These are phyloP conservation scores for Mortierella sp. DNA, from an alignment of 371 early-diverging fungal species.

Conservation along the genomic window DNA sequence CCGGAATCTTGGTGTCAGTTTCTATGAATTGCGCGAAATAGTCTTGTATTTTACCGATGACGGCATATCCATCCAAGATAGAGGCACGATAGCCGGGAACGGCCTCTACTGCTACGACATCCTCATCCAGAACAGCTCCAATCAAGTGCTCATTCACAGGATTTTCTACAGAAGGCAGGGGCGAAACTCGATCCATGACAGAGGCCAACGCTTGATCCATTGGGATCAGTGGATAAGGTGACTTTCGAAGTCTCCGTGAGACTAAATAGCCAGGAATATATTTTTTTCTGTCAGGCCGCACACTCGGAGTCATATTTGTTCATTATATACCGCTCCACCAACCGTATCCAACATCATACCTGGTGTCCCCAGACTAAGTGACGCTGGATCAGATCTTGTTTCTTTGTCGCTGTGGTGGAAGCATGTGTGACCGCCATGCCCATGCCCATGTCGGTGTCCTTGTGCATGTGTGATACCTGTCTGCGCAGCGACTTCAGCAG, in stretches of 20 bases:
- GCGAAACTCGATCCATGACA: slow-evolving; percentile 59
- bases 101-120: slow-evolving; percentile 76
- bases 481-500: slow-evolving; percentile 10
- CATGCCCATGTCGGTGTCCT: slow-evolving; percentile 57
- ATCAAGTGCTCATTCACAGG: slow-evolving; percentile 62
- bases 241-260: slow-evolving; percentile 73
- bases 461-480: slow-evolving; percentile 30
- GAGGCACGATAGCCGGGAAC: slow-evolving; percentile 92
- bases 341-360: too few relatives aligned
- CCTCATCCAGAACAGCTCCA: slow-evolving; percentile 81
- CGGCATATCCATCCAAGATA: slow-evolving; percentile 94
- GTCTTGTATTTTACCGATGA: slow-evolving; percentile 65
- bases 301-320: too few relatives aligned
- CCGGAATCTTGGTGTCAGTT: background rate
- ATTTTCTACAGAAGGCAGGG: slow-evolving; percentile 52
- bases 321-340: background rate
- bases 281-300: too few relatives aligned
- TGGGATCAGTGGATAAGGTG: slow-evolving; percentile 84
- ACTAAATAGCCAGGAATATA: too few relatives aligned
- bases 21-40: too few relatives aligned
- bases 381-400: slow-evolving; percentile 37
- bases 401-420: slow-evolving; percentile 46
- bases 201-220: slow-evolving; percentile 74
- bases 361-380: slow-evolving; percentile 59
- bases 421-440: slow-evolving; percentile 53